Conservation (phyloP, 176 grass and related monocot genomes). For the Cenchrus purpureus region DNA sequence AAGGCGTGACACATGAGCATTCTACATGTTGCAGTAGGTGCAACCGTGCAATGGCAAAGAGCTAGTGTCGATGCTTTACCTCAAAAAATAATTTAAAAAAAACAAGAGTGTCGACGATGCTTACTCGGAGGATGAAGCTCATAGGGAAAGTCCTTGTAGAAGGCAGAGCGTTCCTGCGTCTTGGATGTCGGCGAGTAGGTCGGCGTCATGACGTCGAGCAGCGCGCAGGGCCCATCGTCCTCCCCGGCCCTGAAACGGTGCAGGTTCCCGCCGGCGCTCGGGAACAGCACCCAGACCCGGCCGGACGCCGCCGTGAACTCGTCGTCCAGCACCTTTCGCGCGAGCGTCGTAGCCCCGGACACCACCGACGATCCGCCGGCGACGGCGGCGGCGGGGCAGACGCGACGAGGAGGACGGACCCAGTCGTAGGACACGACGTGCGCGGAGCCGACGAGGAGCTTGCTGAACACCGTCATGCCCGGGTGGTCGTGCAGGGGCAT, state of each 20-base stretch:
- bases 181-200: constrained; percentile 34
- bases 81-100: no score
- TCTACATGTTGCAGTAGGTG: no score
- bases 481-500: constrained; percentile 69
- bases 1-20: neutral
- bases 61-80: no score
- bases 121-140: neutral
- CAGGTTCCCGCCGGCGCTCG: constrained; percentile 62
- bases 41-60: no score
- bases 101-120: neutral
- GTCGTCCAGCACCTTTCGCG: constrained; percentile 48
- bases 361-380: neutral
- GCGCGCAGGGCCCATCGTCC: constrained; percentile 29
- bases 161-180: neutral
- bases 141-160: constrained; percentile 22
- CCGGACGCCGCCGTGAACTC: constrained; percentile 46
- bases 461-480: constrained; percentile 68
- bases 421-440: constrained; percentile 68
- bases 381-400: neutral
- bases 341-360: constrained; percentile 15
- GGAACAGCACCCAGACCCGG: constrained; percentile 53
- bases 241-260: constrained; percentile 50
- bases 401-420: neutral
- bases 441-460: constrained; percentile 61
- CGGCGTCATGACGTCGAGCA: constrained; percentile 60